Evolutionary conservation across 345 rosid species (phyloP).

Genomic region (Populus nigra): DNA sequence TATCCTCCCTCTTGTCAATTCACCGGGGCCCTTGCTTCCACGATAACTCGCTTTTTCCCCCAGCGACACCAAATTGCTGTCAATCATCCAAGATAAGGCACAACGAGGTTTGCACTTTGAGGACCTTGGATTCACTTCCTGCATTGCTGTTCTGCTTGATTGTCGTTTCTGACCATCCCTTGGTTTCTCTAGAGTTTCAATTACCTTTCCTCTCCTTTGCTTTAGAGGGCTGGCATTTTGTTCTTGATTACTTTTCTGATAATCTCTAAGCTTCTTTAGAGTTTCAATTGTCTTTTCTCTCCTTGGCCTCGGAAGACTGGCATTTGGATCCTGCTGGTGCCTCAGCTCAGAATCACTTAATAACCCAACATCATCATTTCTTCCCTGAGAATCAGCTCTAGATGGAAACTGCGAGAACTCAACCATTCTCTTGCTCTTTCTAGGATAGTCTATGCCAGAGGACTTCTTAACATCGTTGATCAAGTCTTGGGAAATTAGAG

Average conservation of each 20-base stretch:
- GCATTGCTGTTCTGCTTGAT: conserved; percentile 14
- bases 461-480: too few species aligned
- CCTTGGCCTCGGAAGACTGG: background rate
- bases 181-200: background rate
- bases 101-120: conserved; percentile 14
- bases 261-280: conserved; percentile 2
- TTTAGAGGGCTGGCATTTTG: background rate
- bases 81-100: conserved; percentile 43
- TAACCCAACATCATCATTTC: too few species aligned
- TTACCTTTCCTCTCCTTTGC: background rate
- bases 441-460: background rate
- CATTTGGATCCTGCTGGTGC: background rate
- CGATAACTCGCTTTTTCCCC: conserved; percentile 10
- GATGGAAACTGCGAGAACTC: too few species aligned
- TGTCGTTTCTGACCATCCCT: background rate
- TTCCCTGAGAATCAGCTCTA: too few species aligned
- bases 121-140: background rate
- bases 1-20: conserved; percentile 5
- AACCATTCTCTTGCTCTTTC: background rate
- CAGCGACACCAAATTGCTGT: conserved; percentile 25
- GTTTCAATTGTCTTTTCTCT: background rate
- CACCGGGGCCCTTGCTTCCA: background rate
- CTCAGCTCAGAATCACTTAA: background rate
- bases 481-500: too few species aligned
- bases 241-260: background rate